Evolutionary conservation across 257 asterid species (phyloP).

Genomic region (Handroanthus guayacan): DNA sequence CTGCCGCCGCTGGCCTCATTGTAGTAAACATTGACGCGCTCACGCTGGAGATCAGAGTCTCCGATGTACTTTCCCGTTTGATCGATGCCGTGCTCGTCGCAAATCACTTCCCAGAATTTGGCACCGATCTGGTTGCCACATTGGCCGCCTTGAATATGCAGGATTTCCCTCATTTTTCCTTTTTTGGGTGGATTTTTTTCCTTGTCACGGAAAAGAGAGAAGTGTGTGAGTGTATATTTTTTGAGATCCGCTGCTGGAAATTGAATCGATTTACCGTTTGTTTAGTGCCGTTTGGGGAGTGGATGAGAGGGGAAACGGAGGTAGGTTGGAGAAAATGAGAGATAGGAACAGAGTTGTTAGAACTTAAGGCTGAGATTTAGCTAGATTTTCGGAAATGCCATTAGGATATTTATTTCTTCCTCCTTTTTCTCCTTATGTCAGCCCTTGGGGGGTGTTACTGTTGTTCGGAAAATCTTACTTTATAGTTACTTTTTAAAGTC

Average conservation of each 20-base stretch:
- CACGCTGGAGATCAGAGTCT: conserved; percentile 46
- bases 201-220: no score
- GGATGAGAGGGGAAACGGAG: conserved; percentile 17
- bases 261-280: neutral
- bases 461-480: no score
- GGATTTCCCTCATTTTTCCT: conserved; percentile 45
- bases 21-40: conserved; percentile 50
- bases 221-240: neutral
- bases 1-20: conserved; percentile 53
- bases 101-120: conserved; percentile 53
- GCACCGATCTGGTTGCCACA: conserved; percentile 55
- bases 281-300: neutral
- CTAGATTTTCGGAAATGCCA: conserved; percentile 19
- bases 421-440: neutral
- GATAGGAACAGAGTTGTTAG: neutral
- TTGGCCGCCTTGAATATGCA: conserved; percentile 51
- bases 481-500: no score
- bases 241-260: neutral
- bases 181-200: neutral
- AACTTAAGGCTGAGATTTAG: neutral
- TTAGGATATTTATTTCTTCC: neutral
- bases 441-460: no score
- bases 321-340: neutral
- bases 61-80: conserved; percentile 48
- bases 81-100: conserved; percentile 52